Evolutionary conservation across 2,329 filamentous ascomycete genomes (phyloP).

Genomic region (Claviceps paspali): DNA sequence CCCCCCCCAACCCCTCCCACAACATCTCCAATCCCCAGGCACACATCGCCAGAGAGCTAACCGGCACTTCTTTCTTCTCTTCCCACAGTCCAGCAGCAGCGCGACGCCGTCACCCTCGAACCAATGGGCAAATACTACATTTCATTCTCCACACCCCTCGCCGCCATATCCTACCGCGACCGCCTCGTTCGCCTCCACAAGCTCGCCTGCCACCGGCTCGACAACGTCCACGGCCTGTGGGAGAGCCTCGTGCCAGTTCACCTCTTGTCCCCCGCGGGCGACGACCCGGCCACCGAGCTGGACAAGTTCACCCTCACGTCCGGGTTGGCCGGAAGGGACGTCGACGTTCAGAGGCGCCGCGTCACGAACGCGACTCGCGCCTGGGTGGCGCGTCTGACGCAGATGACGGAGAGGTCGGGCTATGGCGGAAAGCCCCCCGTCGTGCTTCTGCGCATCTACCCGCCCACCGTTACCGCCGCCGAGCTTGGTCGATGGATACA

Average conservation of each 20-base stretch:
- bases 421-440: slow-evolving; percentile 13
- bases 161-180: slow-evolving; percentile 44
- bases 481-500: slow-evolving; percentile 23
- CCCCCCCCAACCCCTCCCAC: too few species aligned
- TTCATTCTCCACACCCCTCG: slow-evolving; percentile 45
- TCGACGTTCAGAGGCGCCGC: slow-evolving; percentile 9
- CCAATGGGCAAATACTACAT: slow-evolving; percentile 52
- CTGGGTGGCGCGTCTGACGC: slow-evolving; percentile 13
- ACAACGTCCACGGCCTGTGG: slow-evolving; percentile 18
- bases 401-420: slow-evolving; percentile 10
- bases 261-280: slow-evolving; percentile 10
- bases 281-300: slow-evolving; percentile 11
- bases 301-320: slow-evolving; percentile 16
- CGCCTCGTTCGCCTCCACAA: slow-evolving; percentile 19
- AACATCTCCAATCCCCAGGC: too few species aligned
- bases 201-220: slow-evolving; percentile 15
- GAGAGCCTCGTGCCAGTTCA: slow-evolving; percentile 11
- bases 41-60: too few species aligned
- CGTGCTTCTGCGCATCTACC: slow-evolving; percentile 17
- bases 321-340: slow-evolving; percentile 8
- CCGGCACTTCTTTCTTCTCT: too few species aligned
- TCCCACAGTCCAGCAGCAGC: slow-evolving; percentile 43
- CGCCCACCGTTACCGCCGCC: slow-evolving; percentile 15
- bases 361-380: slow-evolving; percentile 9
- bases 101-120: slow-evolving; percentile 47